These are phyloP conservation scores for Stemphylium lycopersici DNA, from an alignment of 2,329 filamentous ascomycete genomes.

Conservation along the genomic window DNA sequence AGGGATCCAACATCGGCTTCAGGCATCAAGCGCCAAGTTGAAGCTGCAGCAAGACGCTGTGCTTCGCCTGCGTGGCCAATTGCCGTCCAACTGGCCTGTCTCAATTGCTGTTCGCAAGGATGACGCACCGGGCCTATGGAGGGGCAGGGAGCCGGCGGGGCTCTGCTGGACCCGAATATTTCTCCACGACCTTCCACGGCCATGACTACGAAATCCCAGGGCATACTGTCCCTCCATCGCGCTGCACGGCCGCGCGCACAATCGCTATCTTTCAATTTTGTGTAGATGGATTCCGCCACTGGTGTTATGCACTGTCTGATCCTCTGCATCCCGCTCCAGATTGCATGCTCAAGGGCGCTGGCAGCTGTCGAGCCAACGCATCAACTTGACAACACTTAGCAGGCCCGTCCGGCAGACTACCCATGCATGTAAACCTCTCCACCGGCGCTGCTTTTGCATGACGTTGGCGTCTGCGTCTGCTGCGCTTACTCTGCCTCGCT, in stretches of 20 bases:
- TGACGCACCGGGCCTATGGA: constrained; percentile 37
- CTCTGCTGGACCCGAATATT: constrained; percentile 35
- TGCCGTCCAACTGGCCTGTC: constrained; percentile 12
- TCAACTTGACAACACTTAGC: constrained; percentile 52
- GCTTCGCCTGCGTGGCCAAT: constrained; percentile 38
- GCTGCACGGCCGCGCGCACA: constrained; percentile 21
- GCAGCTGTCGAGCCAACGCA: constrained; percentile 51
- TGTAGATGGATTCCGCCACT: constrained; percentile 28
- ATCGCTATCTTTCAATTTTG: constrained; percentile 13
- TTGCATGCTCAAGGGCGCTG: constrained; percentile 48
- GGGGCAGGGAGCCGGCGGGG: constrained; percentile 32
- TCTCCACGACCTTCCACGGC: constrained; percentile 31
- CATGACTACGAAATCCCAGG: constrained; percentile 14
- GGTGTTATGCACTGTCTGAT: constrained; percentile 40
- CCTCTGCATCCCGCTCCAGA: constrained; percentile 46
- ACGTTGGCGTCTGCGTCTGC: constrained; percentile 43
- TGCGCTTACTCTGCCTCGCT: constrained; percentile 48
- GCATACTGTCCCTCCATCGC: constrained; percentile 21
- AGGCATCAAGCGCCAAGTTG: constrained; percentile 30
- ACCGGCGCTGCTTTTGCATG: constrained; percentile 45
- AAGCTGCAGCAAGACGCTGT: constrained; percentile 29
- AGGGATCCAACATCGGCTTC: constrained; percentile 22
- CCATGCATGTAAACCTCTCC: constrained; percentile 47
- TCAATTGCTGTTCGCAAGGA: constrained; percentile 27
- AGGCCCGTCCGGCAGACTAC: constrained; percentile 47